Evolutionary conservation across 2,329 filamentous ascomycete genomes (phyloP).

Genomic region (Cucurbitaria berberidis): DNA sequence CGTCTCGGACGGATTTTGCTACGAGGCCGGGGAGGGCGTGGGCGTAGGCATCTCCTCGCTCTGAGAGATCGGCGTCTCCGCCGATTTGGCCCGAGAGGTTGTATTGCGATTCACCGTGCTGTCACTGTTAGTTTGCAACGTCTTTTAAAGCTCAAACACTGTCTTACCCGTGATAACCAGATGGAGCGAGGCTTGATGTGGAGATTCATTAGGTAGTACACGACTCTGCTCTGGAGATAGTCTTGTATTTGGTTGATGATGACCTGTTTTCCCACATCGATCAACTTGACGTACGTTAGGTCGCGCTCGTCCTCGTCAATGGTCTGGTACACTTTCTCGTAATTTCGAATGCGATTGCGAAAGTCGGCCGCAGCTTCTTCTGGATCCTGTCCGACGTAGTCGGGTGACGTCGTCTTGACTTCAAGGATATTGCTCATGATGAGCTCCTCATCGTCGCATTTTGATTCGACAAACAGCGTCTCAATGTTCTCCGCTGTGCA

Average conservation of each 20-base stretch:
- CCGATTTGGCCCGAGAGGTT: slow-evolving; percentile 92
- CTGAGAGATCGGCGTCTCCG: slow-evolving; percentile 85
- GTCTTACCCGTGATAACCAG: slow-evolving; percentile 86
- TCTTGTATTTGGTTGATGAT: slow-evolving; percentile 98
- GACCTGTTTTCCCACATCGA: slow-evolving; percentile 93
- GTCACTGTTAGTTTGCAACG: slow-evolving; percentile 21
- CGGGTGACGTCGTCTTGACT: slow-evolving; percentile 94
- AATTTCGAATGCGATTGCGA: slow-evolving; percentile 91
- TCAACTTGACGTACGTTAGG: slow-evolving; percentile 95
- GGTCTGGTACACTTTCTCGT: slow-evolving; percentile 95
- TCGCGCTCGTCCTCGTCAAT: slow-evolving; percentile 88
- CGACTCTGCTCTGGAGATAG: slow-evolving; percentile 92
- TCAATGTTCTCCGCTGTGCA: slow-evolving; percentile 80
- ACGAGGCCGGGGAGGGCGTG: slow-evolving; percentile 83
- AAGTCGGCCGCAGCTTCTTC: slow-evolving; percentile 91
- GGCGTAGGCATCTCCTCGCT: slow-evolving; percentile 86
- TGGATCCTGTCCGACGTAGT: slow-evolving; percentile 93
- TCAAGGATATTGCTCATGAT: slow-evolving; percentile 99
- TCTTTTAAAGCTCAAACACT: background rate
- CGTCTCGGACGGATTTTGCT: slow-evolving; percentile 81
- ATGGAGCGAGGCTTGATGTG: slow-evolving; percentile 97
- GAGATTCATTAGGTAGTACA: slow-evolving; percentile 98
- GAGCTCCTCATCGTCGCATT: slow-evolving; percentile 92
- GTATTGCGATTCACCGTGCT: slow-evolving; percentile 94
- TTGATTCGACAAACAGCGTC: slow-evolving; percentile 94